These are phyloP conservation scores for Coccomyxa sp. DNA, from an alignment of 139 green algal genomes.

Conservation along the genomic window DNA sequence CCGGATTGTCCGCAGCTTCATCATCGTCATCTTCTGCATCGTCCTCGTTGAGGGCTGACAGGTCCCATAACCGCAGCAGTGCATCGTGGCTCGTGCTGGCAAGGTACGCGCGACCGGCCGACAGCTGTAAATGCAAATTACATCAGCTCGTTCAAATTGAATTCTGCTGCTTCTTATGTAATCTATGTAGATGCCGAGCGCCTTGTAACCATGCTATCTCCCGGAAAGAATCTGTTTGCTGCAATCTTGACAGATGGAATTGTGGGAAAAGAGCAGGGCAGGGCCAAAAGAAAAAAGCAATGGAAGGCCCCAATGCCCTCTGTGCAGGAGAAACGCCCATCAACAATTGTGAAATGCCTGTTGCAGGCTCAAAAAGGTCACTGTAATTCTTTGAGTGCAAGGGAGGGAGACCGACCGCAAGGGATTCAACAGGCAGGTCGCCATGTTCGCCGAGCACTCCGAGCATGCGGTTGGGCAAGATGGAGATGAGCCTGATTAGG, in stretches of 20 bases:
- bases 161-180: slow-evolving; percentile 23
- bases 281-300: too few relatives aligned
- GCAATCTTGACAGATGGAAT: background rate
- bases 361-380: slow-evolving; percentile 6
- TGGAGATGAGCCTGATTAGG: slow-evolving; percentile 69
- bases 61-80: slow-evolving; percentile 76
- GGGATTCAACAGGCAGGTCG: slow-evolving; percentile 58
- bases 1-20: background rate
- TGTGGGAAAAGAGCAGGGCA: background rate
- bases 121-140: background rate
- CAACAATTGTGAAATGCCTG: too few relatives aligned
- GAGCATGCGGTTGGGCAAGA: slow-evolving; percentile 71
- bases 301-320: too few relatives aligned
- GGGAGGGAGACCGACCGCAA: slow-evolving; percentile 20
- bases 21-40: slow-evolving; percentile 41
- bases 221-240: background rate
- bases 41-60: slow-evolving; percentile 49
- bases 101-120: slow-evolving; percentile 14
- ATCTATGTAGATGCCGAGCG: background rate
- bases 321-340: background rate
- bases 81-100: slow-evolving; percentile 74
- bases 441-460: slow-evolving; percentile 81
- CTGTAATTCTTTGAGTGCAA: slow-evolving; percentile 28
- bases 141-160: background rate
- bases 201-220: background rate